Evolutionary conservation across 208 protist species (phyloP), one percentile per base, ranked within the genome.

Genomic region (Acanthamoeba triangularis): DNA sequence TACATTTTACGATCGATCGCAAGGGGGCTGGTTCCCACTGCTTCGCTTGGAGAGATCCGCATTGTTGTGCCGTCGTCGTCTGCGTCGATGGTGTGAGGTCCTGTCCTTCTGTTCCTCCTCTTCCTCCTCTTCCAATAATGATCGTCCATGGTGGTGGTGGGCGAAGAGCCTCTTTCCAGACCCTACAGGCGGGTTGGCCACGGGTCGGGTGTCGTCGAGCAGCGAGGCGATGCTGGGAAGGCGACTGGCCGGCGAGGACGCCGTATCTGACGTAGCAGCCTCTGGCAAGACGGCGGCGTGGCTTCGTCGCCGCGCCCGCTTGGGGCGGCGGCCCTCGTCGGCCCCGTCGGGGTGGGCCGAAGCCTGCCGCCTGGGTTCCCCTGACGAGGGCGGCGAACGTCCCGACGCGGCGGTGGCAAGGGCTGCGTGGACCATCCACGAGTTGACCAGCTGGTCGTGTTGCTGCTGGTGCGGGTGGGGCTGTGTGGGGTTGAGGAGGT

Each of bases 221-320:
- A 82, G 74, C 5, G 74, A 54, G 3, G 74, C 74, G 74, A 82
- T 82, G 37, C 74, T 82, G 41, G 74, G 74, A 0, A 82, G 74
- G 65, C 65, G 65, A 37, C n/a, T 37, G 65, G 65, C n/a, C 30
- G 1, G 18, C 30, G 30, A 72, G 0, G 65, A 0, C n/a, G 65
- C 8, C 30, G 25, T 5, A 23, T 25, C 54, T 2, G 59, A 65
- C 16, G 59, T 2, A 20, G 59, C 10, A 23, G 59, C 41, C 41
- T 47, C 41, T 6, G 41, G 41, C 41, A 6, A 47, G 41, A 2
- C 41, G 41, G 41, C 41, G 41, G 41, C 41, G 41, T 47, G 3
- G 41, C 41, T 47, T 47, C 41, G 41, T 47, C 41, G 41, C 41
- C 41, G 41, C 41, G 41, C 41, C 41, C 41, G 41, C 41, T 47